Evolutionary conservation across 495 filamentous ascomycete genomes (phyloP).

Genomic region (Xylaria cubensis): DNA sequence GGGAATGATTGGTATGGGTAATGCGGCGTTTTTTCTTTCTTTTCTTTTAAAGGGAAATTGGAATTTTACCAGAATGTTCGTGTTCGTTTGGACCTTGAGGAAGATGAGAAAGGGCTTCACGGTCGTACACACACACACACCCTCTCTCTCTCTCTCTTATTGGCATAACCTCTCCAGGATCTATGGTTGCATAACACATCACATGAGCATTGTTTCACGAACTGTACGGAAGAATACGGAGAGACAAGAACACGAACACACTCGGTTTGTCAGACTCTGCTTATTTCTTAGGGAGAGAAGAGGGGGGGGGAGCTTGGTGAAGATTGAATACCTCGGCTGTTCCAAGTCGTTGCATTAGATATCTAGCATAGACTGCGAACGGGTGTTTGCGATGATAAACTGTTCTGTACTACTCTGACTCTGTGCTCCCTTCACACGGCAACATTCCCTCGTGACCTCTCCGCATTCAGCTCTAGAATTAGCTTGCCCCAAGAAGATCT

Average conservation of each 20-base stretch:
- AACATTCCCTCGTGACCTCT: not conserved
- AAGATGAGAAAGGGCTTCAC: not conserved
- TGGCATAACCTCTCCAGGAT: slow-evolving; percentile 1
- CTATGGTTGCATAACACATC: slow-evolving; percentile 17
- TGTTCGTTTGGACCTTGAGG: slow-evolving; percentile 11
- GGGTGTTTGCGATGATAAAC: not conserved
- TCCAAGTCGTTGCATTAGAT: not conserved
- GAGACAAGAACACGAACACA: slow-evolving; percentile 1
- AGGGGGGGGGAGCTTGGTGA: slow-evolving; percentile 3
- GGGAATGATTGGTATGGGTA: slow-evolving; percentile 18
- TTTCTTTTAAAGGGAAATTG: slow-evolving; percentile 2
- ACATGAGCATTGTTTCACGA: slow-evolving; percentile 17
- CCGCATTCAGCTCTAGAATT: no score
- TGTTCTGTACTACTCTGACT: not conserved
- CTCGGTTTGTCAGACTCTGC: not conserved
- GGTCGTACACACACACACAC: not conserved
- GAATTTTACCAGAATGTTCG: not conserved
- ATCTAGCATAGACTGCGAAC: slow-evolving; percentile 15
- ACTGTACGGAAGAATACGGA: slow-evolving; percentile 6
- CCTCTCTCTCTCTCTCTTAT: not conserved
- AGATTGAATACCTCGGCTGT: slow-evolving; percentile 8
- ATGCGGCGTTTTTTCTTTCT: slow-evolving; percentile 5
- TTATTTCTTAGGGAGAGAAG: slow-evolving; percentile 4
- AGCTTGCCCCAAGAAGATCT: not conserved
- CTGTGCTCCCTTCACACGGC: not conserved